Base-by-base conservation (phyloP, 768 basidiomycete species). In the Lactarius sanguifluus region DNA sequence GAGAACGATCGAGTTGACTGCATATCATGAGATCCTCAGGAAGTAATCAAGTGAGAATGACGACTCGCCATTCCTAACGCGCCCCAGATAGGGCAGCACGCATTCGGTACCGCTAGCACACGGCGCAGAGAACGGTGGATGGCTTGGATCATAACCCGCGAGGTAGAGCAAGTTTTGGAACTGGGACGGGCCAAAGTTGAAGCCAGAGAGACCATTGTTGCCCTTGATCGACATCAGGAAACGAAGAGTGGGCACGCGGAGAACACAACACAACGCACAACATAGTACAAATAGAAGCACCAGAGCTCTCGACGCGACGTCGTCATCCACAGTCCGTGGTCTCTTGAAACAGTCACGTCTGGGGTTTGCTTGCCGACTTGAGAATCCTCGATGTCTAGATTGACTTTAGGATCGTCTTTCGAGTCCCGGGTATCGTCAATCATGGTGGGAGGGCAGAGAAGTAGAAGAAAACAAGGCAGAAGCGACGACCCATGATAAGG, bases 401-500 rank as follows among this genome's bases (percentile, higher is more conserved):
- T 15, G 40, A 41, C 57, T 23, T 23, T 13, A 13, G 12, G 28
- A 10, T 23, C 9, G 23, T n/a, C 40, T 65, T 55, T 65, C 30
- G 52, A n/a, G 28, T 43, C 38, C 52, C 7, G 16, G 34, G 52
- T 25, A 23, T 32, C 18, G 40, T 15, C 5, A 20, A 40, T 16
- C 94, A 95, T 13, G 90, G 83, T 34, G 82, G 86, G 70, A 94
- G 86, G 28, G 98, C 89, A 76, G 94, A 82, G n/a, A 94, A 90
- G 76, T 97, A 97, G 81, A 96, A 98, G 83, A 95, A 98, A 83
- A 98, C 97, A 79, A 97, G 97, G 16, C n/a, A 2, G 32, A 41
- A 34, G 28, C 10, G n/a, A 36, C 38, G n/a, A 1, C 41, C 16
- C 23, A 36, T 23, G 55, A 30, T 56, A 30, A 34, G 30, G 9